Evolutionary conservation across 2,329 filamentous ascomycete species (phyloP).

Genomic region (Phialophora expanda): DNA sequence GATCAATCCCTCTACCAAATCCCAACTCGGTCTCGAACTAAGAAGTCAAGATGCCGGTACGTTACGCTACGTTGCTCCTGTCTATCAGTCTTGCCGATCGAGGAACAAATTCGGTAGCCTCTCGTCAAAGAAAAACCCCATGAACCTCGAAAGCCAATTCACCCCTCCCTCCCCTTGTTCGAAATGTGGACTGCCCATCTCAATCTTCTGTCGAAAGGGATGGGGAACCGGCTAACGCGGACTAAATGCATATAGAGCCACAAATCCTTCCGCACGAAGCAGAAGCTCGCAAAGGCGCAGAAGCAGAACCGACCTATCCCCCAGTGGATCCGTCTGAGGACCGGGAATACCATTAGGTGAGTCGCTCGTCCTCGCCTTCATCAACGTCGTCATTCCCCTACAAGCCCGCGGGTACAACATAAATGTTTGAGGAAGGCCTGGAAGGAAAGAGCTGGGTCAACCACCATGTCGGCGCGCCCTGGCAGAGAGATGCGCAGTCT

Average conservation of each 20-base stretch:
- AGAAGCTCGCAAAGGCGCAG: conserved; percentile 99
- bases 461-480: too few species aligned
- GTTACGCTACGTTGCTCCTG: conserved; percentile 30
- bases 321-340: conserved; percentile 99
- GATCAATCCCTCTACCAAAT: conserved; percentile 7
- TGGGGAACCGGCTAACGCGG: background rate
- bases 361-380: conserved; percentile 45
- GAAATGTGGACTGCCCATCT: too few species aligned
- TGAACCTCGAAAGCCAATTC: background rate
- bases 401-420: background rate
- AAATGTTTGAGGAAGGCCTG: background rate
- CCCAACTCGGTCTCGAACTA: conserved; percentile 10
- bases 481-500: background rate
- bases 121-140: background rate
- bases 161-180: background rate
- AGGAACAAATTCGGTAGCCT: background rate
- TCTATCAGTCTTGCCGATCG: background rate
- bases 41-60: conserved; percentile 63
- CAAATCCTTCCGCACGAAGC: conserved; percentile 99
- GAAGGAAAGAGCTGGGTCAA: background rate
- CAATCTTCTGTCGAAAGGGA: background rate
- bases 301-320: conserved; percentile 99
- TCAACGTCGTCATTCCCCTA: background rate
- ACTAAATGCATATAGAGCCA: conserved; percentile 53
- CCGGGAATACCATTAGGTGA: conserved; percentile 99